phyloP scores from a whole-genome alignment of 352 stramenopile genomes.

The Pythium aristosporum region DNA sequence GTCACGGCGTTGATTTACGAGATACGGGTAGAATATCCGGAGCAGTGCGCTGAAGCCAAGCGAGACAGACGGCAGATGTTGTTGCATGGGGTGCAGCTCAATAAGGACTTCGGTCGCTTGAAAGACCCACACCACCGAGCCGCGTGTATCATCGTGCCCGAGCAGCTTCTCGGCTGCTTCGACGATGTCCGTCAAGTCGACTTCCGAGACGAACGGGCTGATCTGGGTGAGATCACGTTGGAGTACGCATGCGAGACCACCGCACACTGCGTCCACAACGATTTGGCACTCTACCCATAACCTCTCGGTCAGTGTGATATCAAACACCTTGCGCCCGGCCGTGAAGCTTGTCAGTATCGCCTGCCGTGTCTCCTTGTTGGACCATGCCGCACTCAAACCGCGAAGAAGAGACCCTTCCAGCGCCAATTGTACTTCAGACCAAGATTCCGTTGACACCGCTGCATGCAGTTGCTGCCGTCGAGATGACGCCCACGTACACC shows the following conservation, averaged over 20 bases:
- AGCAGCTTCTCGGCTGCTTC: conserved; percentile 14
- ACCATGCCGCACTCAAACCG: background rate
- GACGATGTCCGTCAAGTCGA: conserved; percentile 21
- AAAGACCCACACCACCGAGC: background rate
- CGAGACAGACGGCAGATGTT: background rate
- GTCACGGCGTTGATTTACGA: conserved; percentile 52
- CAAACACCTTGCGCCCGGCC: background rate
- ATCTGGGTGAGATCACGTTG: conserved; percentile 7
- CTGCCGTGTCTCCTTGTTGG: background rate
- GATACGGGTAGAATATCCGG: conserved; percentile 71
- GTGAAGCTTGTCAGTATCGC: background rate
- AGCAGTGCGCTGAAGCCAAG: conserved; percentile 41
- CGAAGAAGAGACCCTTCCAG: conserved; percentile 9
- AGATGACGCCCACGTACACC: background rate
- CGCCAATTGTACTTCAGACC: background rate
- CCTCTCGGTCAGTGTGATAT: background rate
- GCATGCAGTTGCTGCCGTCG: background rate
- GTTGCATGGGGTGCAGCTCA: background rate
- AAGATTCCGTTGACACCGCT: background rate
- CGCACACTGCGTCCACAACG: conserved; percentile 17
- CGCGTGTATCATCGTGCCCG: background rate
- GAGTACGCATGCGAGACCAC: conserved; percentile 1
- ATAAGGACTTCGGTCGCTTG: conserved; percentile 3
- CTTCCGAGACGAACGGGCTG: conserved; percentile 26
- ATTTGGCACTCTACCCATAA: conserved; percentile 16